phyloP scores from a whole-genome alignment of 768 basidiomycete genomes.

The Obba rivulosa region DNA sequence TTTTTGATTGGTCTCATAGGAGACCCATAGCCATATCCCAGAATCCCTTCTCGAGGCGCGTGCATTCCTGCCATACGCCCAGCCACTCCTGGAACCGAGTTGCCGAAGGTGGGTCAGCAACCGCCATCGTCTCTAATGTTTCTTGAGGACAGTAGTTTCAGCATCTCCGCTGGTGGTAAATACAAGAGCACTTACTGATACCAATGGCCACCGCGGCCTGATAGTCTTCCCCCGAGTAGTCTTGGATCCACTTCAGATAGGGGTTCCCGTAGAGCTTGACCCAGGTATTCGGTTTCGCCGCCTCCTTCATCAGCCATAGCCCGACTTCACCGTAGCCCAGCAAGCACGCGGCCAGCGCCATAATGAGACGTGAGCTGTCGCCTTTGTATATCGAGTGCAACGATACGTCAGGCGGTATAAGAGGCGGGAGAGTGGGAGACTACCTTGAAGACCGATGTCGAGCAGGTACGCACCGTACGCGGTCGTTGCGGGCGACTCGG shows the following conservation, averaged over 20 bases:
- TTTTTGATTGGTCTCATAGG: constrained; percentile 3
- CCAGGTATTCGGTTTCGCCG: constrained; percentile 41
- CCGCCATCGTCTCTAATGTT: constrained; percentile 64
- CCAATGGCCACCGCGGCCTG: constrained; percentile 69
- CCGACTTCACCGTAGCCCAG: constrained; percentile 93
- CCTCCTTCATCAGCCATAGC: constrained; percentile 67
- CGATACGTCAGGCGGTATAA: neutral
- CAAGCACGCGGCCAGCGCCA: constrained; percentile 81
- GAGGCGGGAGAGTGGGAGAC: constrained; percentile 3
- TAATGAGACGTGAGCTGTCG: constrained; percentile 64
- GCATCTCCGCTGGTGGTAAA: neutral
- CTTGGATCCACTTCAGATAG: constrained; percentile 73
- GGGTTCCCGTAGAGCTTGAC: constrained; percentile 62
- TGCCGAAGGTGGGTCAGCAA: constrained; percentile 56
- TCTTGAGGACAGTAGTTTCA: constrained; percentile 37
- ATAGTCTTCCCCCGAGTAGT: constrained; percentile 69
- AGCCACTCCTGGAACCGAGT: constrained; percentile 59
- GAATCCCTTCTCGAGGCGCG: constrained; percentile 74
- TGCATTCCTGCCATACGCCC: constrained; percentile 70
- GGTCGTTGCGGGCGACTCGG: constrained; percentile 66
- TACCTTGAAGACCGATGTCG: constrained; percentile 70
- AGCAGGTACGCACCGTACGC: constrained; percentile 88
- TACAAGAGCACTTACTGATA: constrained; percentile 47
- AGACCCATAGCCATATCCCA: constrained; percentile 69
- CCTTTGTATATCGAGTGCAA: constrained; percentile 31